Conservation (phyloP, 345 rosid species). For the Trapa bicornis region DNA sequence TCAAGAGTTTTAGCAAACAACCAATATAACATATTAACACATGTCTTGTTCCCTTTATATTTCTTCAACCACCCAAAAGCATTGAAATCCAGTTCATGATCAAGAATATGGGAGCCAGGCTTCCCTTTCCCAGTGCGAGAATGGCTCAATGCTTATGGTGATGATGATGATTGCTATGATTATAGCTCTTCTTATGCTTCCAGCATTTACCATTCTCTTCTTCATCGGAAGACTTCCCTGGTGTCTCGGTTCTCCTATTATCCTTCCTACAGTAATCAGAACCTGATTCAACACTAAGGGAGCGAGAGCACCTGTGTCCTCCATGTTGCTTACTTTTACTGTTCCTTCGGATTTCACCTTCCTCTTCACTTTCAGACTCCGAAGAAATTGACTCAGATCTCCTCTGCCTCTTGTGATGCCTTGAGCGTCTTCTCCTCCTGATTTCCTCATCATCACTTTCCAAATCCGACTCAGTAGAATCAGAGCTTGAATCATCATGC, state of each 20-base stretch:
- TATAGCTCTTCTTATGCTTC: neutral
- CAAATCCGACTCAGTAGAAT: slow-evolving; percentile 20
- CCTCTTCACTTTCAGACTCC: slow-evolving; percentile 23
- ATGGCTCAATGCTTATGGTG: slow-evolving; percentile 17
- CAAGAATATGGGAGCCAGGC: neutral
- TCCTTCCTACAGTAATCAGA: neutral
- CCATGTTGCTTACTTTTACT: neutral
- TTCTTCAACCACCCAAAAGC: neutral
- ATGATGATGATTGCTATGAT: neutral
- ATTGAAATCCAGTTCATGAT: neutral
- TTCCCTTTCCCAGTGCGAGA: neutral
- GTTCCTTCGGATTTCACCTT: slow-evolving; percentile 17
- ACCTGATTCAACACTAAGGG: neutral
- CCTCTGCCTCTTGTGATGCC: slow-evolving; percentile 24
- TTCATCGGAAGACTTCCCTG: neutral
- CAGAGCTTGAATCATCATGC: slow-evolving; percentile 26
- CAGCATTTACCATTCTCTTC: slow-evolving; percentile 1
- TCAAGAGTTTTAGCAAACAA: neutral
- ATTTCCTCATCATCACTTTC: slow-evolving; percentile 20
- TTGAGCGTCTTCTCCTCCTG: slow-evolving; percentile 19
- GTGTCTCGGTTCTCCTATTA: neutral
- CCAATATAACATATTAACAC: no score
- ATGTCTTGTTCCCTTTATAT: neutral
- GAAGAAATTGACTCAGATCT: slow-evolving; percentile 18
- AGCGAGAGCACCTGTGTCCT: neutral